Evolutionary conservation across 371 early-diverging fungal species (phyloP).

Genomic region (Mortierella sp.): DNA sequence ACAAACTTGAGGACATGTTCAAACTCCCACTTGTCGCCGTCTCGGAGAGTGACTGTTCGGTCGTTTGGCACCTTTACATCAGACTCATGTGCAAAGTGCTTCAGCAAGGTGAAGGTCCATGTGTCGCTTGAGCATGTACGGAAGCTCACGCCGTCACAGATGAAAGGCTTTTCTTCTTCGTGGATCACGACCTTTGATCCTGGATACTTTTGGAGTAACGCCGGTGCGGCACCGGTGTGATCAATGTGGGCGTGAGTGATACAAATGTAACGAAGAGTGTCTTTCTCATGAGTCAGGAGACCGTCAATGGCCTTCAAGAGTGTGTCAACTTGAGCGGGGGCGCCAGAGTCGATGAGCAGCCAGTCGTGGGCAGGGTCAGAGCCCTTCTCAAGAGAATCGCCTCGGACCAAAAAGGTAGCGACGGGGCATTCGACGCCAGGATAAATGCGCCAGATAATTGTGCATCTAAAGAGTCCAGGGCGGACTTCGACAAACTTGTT

Average conservation of each 20-base stretch:
- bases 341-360: conserved; percentile 58
- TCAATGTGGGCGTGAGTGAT: conserved; percentile 61
- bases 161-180: conserved; percentile 55
- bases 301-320: conserved; percentile 47
- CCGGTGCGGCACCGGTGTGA: conserved; percentile 56
- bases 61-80: conserved; percentile 44
- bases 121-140: conserved; percentile 40
- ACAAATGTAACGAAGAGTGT: conserved; percentile 50
- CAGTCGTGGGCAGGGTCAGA: conserved; percentile 43
- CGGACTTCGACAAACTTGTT: conserved; percentile 55
- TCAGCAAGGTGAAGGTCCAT: conserved; percentile 51
- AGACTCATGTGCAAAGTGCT: conserved; percentile 51
- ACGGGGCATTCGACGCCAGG: conserved; percentile 45
- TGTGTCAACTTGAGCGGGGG: conserved; percentile 41
- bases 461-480: conserved; percentile 58
- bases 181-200: conserved; percentile 53
- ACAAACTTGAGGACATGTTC: conserved; percentile 56
- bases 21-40: conserved; percentile 57
- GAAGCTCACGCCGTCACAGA: conserved; percentile 54
- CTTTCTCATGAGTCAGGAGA: conserved; percentile 52
- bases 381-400: conserved; percentile 25
- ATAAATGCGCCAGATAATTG: conserved; percentile 51
- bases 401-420: conserved; percentile 54
- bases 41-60: conserved; percentile 37
- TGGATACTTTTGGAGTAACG: conserved; percentile 55